Percentiles rank a stretch among this genome's conserved stretches.
These are phyloP conservation scores for Globisporangium emineosum DNA, from an alignment of 352 stramenopile species.

Conservation along the genomic window DNA sequence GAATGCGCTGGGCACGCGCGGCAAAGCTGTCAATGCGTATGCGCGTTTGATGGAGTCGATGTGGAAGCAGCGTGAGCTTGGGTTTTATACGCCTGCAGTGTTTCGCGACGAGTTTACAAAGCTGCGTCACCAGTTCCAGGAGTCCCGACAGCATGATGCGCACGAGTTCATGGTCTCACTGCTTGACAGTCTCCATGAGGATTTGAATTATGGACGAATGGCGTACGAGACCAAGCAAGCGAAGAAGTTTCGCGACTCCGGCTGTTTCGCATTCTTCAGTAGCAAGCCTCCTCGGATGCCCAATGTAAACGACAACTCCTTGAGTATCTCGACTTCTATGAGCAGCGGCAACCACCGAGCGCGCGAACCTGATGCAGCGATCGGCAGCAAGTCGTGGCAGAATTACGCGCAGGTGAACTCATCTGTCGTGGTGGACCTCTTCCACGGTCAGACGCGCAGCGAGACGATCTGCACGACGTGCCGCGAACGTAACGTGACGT, in stretches of 20 bases:
- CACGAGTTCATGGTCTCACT: conserved; percentile 95
- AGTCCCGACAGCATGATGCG: conserved; percentile 93
- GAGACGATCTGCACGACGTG: conserved; percentile 94
- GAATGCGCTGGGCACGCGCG: conserved; percentile 91
- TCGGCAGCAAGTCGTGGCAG: conserved; percentile 91
- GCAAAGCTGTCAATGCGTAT: conserved; percentile 89
- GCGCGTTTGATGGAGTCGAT: conserved; percentile 65
- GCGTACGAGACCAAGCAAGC: conserved; percentile 7
- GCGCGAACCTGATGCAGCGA: conserved; percentile 51
- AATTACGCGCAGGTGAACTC: conserved; percentile 91
- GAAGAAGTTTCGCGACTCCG: conserved; percentile 5
- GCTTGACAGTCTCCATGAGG: conserved; percentile 98
- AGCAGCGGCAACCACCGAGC: background rate
- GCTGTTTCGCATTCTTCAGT: conserved; percentile 27
- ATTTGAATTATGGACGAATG: conserved; percentile 85
- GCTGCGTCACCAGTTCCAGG: conserved; percentile 62
- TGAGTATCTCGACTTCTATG: background rate
- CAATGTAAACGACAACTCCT: background rate
- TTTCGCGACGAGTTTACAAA: conserved; percentile 75
- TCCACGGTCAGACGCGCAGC: conserved; percentile 94
- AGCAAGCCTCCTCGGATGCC: background rate
- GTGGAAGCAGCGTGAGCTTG: conserved; percentile 53
- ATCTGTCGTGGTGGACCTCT: conserved; percentile 95
- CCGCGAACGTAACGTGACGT: conserved; percentile 92
- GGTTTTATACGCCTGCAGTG: conserved; percentile 41